phyloP scores from a whole-genome alignment of 2,329 filamentous ascomycete species.

The Colletotrichum spinosum region DNA sequence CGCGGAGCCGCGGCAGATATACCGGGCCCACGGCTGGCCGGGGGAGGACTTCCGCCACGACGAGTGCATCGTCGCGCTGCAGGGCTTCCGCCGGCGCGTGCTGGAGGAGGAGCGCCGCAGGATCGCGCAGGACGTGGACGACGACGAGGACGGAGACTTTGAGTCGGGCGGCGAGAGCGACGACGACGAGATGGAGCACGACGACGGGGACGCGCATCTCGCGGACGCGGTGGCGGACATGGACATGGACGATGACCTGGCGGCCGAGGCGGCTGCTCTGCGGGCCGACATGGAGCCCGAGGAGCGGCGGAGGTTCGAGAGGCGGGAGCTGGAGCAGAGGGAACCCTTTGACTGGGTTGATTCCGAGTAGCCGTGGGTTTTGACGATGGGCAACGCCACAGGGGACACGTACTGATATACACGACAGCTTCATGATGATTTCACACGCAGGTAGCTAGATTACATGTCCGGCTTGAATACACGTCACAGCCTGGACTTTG shows the following conservation, averaged over 20 bases:
- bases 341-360: conserved; percentile 28
- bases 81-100: conserved; percentile 15
- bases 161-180: conserved; percentile 20
- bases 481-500: too few relatives aligned
- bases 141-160: conserved; percentile 31
- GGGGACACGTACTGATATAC: too few relatives aligned
- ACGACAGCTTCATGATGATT: too few relatives aligned
- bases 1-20: conserved; percentile 5
- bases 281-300: conserved; percentile 28
- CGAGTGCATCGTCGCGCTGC: conserved; percentile 32
- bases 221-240: conserved; percentile 31
- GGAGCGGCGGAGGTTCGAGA: conserved; percentile 25
- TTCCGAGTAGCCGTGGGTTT: background rate
- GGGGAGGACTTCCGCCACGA: conserved; percentile 16
- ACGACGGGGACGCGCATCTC: conserved; percentile 3
- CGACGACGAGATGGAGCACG: conserved; percentile 20
- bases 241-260: conserved; percentile 32
- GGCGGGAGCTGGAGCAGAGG: background rate
- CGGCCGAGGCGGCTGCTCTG: conserved; percentile 24
- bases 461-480: too few relatives aligned
- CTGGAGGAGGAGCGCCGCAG: conserved; percentile 4
- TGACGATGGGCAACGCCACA: too few relatives aligned
- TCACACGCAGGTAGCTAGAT: too few relatives aligned
- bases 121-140: conserved; percentile 19
- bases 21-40: conserved; percentile 21